A percentile compares a stretch with the other conserved stretches of the same genome.
Evolutionary conservation across 1,139 yeast species (phyloP).

Genomic region (Kurtzmaniella quercitrusa): DNA sequence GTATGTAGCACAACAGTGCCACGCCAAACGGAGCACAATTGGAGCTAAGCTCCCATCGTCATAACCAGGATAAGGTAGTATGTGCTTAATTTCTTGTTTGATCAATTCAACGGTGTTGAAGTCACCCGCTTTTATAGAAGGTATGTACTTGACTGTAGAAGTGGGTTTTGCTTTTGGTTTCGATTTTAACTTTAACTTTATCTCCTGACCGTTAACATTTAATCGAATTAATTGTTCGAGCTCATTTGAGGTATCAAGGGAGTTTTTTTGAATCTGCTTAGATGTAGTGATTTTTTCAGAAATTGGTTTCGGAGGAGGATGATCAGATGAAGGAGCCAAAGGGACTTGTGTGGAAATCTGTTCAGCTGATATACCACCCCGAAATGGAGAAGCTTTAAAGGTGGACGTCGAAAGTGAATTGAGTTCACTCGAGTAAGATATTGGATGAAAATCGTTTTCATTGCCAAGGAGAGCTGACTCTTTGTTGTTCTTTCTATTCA

Average conservation of each 20-base stretch:
- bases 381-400: no score
- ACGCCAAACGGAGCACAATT: constrained; percentile 56
- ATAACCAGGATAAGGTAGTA: constrained; percentile 19
- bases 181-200: constrained; percentile 2
- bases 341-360: no score
- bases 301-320: no score
- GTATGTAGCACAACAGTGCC: constrained; percentile 72
- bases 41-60: constrained; percentile 72
- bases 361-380: no score
- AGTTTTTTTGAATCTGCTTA: neutral
- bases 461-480: no score
- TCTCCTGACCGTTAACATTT: constrained; percentile 4
- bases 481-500: constrained; percentile 1
- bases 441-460: no score
- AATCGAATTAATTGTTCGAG: constrained; percentile 3
- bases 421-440: no score
- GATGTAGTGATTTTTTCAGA: no score
- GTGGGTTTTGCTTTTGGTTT: constrained; percentile 2
- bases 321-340: no score
- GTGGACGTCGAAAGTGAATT: no score
- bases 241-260: neutral
- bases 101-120: constrained; percentile 11
- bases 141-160: no score
- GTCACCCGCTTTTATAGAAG: constrained; percentile 10
- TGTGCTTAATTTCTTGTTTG: constrained; percentile 12